Base-by-base conservation (phyloP, 495 filamentous ascomycete species). In the Darksidea phi region DNA sequence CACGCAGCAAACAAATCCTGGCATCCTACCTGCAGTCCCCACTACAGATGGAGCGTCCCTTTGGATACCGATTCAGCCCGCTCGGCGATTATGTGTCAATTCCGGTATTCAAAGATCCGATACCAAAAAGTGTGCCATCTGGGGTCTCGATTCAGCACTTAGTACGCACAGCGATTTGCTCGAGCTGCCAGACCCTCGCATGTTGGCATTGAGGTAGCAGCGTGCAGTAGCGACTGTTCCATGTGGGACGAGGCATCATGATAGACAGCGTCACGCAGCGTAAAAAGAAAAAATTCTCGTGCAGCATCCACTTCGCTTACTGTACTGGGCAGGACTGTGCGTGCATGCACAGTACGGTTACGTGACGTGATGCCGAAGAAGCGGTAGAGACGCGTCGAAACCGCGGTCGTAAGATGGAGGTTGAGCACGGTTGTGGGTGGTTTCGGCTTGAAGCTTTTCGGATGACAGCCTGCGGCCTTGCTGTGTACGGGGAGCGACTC, bases 1-100 rank as follows among this genome's bases (percentile, higher is more conserved):
- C 64, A 34, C 59, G 59, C 64, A 59, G 64, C 54, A 64, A 54
- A 54, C 56, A 54, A 53, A 48, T 59, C 61, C 61, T 49, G 45
- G 37, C 2, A 55, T 10, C 52, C 28, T 54, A 41, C 52, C 32
- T 54, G 52, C 52, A 54, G 52, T 41, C 52, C 5, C 5, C 46
- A 45, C 15, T n/a, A 13, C 15, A 45, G 15, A 21, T 5, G 3
- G 41, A 45, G n/a, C 38, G n/a, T 41, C 26, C 26, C 11, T 34
- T 42, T 15, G 17, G 32, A 25, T 42, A 26, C 45, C 59, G 37
- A 55, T 21, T 61, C 59, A 57, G 50, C 57, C 63, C 57, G 50
- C 55, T 61, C 50, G 34, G 57, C 32, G 32, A 41, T 8, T 18
- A 37, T 25, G 5, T 43, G 15, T 13, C 5, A 15, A 43, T 43